Conservation (phyloP, 371 early-diverging fungal genomes). For the Capniomyces stellatus region DNA sequence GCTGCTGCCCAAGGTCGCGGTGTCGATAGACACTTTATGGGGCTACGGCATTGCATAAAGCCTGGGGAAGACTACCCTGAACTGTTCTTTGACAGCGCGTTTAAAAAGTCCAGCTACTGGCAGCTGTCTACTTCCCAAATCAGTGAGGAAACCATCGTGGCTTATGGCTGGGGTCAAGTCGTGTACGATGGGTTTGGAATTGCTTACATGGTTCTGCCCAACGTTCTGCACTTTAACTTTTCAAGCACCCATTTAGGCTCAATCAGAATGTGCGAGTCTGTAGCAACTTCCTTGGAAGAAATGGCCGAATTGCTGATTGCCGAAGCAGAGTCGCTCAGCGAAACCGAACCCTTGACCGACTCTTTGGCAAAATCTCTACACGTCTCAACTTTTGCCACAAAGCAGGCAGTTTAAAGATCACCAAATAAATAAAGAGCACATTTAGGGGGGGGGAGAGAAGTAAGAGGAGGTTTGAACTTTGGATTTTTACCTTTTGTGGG, state of each 20-base stretch:
- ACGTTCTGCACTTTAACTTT: slow-evolving; percentile 21
- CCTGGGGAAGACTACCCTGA: slow-evolving; percentile 36
- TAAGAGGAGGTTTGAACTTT: no score
- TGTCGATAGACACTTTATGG: slow-evolving; percentile 74
- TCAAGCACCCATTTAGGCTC: slow-evolving; percentile 22
- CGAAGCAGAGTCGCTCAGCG: slow-evolving; percentile 11
- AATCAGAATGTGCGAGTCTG: background rate
- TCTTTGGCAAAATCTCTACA: slow-evolving; percentile 7
- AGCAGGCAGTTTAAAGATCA: background rate
- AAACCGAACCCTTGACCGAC: slow-evolving; percentile 11
- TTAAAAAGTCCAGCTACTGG: slow-evolving; percentile 38
- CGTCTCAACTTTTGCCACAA: no score
- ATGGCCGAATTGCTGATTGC: slow-evolving; percentile 11
- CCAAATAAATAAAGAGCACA: background rate
- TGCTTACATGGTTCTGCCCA: slow-evolving; percentile 72
- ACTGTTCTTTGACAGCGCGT: slow-evolving; percentile 51
- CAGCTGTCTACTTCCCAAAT: slow-evolving; percentile 75
- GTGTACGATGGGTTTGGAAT: slow-evolving; percentile 80
- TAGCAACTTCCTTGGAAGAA: background rate
- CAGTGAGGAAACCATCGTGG: slow-evolving; percentile 58
- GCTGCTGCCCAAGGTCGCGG: slow-evolving; percentile 55
- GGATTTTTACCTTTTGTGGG: no score
- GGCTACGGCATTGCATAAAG: slow-evolving; percentile 36
- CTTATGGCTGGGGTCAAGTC: slow-evolving; percentile 83
- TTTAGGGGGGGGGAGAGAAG: no score